Percentiles rank a stretch among this genome's conserved stretches.
These are phyloP conservation scores for Blepharisma undulans DNA, from an alignment of 169 alveolate species.

Conservation along the genomic window DNA sequence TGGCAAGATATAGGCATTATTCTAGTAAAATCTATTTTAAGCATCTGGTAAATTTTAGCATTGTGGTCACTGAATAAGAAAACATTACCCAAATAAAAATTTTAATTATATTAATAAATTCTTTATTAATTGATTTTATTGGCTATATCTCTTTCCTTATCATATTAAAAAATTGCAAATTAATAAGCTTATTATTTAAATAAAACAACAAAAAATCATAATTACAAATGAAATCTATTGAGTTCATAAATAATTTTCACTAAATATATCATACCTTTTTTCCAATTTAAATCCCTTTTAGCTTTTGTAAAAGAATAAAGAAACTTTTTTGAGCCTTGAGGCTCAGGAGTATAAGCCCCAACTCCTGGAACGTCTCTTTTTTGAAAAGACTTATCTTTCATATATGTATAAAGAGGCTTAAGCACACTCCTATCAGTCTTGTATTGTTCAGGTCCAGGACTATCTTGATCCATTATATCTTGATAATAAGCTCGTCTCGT, in stretches of 20 bases:
- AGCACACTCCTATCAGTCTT: not conserved
- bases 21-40: not conserved
- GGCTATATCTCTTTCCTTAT: too few relatives aligned
- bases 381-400: not conserved
- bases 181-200: not conserved
- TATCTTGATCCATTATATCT: not conserved
- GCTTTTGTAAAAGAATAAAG: not conserved
- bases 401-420: not conserved
- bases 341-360: not conserved
- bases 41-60: too few relatives aligned
- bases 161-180: too few relatives aligned
- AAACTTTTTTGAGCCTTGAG: not conserved
- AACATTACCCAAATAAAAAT: not conserved
- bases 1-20: not conserved
- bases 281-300: slow-evolving; percentile 7
- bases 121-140: too few relatives aligned
- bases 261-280: not conserved
- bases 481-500: not conserved
- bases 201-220: not conserved
- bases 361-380: not conserved
- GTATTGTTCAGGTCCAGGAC: not conserved
- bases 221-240: not conserved
- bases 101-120: too few relatives aligned
- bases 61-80: not conserved
- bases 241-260: not conserved